Percentiles rank a stretch among this genome's conserved stretches.
Conservation (phyloP, 2,329 filamentous ascomycete genomes). For the Beauveria bassiana region DNA sequence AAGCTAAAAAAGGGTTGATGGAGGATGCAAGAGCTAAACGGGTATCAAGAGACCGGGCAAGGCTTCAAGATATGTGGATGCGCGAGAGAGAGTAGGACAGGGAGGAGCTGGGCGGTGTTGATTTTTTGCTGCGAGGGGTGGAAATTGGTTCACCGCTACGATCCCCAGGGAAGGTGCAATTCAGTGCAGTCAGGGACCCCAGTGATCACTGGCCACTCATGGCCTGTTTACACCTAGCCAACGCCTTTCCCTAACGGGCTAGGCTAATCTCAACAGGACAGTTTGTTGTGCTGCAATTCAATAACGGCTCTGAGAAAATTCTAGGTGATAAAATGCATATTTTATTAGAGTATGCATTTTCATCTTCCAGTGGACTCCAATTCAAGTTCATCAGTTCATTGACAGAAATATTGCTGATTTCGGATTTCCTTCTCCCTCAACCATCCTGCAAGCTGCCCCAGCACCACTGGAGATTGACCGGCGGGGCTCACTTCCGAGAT, state of each 20-base stretch:
- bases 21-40: slow-evolving; percentile 25
- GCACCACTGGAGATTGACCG: slow-evolving; percentile 9
- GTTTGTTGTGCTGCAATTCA: not conserved
- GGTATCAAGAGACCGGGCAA: slow-evolving; percentile 26
- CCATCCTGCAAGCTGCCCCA: not conserved
- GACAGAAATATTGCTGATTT: too few species aligned
- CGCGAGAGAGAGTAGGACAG: slow-evolving; percentile 19
- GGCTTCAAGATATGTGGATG: slow-evolving; percentile 18
- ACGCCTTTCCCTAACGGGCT: slow-evolving; percentile 22
- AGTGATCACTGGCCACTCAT: slow-evolving; percentile 18
- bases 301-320: too few species aligned
- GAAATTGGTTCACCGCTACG: slow-evolving; percentile 22
- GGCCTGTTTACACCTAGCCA: not conserved
- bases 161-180: slow-evolving; percentile 16
- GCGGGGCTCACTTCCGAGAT: slow-evolving; percentile 12
- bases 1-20: slow-evolving; percentile 13
- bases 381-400: not conserved
- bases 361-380: too few species aligned
- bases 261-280: slow-evolving; percentile 15
- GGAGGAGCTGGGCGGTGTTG: slow-evolving; percentile 17
- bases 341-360: too few species aligned
- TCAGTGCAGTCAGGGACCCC: not conserved
- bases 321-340: too few species aligned
- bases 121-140: slow-evolving; percentile 19
- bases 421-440: not conserved